Base-by-base conservation (phyloP, 257 asterid genomes). In the Solanum commersonii region DNA sequence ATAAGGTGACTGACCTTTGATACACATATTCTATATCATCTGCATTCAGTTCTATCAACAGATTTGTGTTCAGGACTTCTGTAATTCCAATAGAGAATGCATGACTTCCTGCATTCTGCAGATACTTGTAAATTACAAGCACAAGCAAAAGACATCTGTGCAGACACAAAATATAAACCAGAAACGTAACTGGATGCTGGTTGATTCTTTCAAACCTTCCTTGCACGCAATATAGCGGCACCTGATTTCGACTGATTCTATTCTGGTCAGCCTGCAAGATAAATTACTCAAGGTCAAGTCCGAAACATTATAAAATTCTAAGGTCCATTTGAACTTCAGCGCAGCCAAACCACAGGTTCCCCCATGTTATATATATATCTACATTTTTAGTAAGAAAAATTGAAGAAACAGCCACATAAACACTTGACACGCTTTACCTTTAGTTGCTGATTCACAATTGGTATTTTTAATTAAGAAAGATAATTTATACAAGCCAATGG, bases 131-230 rank as follows among this genome's bases (percentile, higher is more conserved):
- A 52, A 68, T 88, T 83, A 87, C 90, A 87, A 90, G 86, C 59
- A 87, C 56, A 63, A 13, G 73, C 82, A 46, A 78, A 29, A 68
- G 38, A 90, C 10, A 86, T 25, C 65, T 34, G 82, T 42, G 84
- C 49, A 90, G 81, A 86, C 33, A 59, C 87, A 90, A 90, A 84
- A 33, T 72, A 83, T 87, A 89, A 78, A 65, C 65, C 74, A n/a
- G 88, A 87, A 88, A 91, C 98, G 40, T 94, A 93, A 96, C 99
- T 94, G 99, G 99, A 93, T 96, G 99, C 86, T 95, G 97, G 90
- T 95, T 97, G 91, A 97, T 96, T 92, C 99, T 93, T 90, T 94
- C 98, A 92, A 95, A 96, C 94, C 98, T 94, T 93, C 99, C 98
- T 89, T 94, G 98, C 76, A 94, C 96, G 83, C 95, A 88, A 90